These are phyloP conservation scores for Polysphondylium violaceum DNA, from an alignment of 78 protist species.

Conservation along the genomic window DNA sequence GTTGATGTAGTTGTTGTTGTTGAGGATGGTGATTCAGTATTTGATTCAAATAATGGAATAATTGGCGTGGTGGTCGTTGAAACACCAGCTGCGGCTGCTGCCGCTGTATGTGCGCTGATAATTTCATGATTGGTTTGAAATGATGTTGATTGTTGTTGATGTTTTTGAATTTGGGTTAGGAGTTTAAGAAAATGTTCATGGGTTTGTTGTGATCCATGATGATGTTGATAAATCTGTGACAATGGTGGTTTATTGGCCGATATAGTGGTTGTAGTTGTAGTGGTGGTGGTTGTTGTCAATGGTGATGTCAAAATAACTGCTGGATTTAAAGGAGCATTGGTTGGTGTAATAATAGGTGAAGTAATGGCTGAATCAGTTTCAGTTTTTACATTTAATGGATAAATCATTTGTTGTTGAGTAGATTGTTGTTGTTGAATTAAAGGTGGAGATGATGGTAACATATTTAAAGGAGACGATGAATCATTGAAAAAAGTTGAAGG, in stretches of 20 bases:
- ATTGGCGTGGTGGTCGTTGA: background rate
- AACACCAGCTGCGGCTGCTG: constrained; percentile 3
- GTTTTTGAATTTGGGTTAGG: constrained; percentile 48
- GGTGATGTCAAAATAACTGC: too few species aligned
- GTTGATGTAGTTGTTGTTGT: background rate
- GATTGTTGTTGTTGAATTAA: too few species aligned
- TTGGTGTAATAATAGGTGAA: too few species aligned
- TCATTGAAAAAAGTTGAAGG: background rate
- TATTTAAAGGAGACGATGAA: background rate
- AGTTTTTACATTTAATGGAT: too few species aligned
- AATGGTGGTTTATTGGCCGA: too few species aligned
- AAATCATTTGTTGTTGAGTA: too few species aligned
- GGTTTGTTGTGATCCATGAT: constrained; percentile 5
- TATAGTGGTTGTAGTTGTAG: too few species aligned
- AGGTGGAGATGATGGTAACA: background rate
- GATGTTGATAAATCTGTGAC: constrained; percentile 11
- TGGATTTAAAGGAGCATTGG: too few species aligned
- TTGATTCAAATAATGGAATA: background rate
- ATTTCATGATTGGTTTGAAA: constrained; percentile 28
- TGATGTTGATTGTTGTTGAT: constrained; percentile 29
- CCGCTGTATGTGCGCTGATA: constrained; percentile 37
- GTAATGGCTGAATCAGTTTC: too few species aligned
- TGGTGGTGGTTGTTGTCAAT: too few species aligned
- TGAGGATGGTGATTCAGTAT: background rate
- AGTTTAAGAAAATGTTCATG: constrained; percentile 65